Evolutionary conservation across 768 basidiomycete species (phyloP).

Genomic region (Suillus americanus): DNA sequence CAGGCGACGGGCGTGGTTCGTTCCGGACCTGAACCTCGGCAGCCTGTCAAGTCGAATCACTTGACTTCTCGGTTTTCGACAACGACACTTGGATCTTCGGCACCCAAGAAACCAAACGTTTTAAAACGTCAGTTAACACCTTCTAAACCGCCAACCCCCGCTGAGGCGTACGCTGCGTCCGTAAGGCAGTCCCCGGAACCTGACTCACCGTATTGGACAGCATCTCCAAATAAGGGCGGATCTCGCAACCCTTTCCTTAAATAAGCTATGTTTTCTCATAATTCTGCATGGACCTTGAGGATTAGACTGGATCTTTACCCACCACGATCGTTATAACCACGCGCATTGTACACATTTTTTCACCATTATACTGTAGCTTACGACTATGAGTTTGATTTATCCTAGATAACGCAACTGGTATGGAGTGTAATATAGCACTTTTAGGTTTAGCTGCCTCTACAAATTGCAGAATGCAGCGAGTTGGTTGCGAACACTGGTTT

Average conservation of each 20-base stretch:
- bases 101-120: slow-evolving; percentile 30
- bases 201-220: slow-evolving; percentile 43
- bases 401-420: slow-evolving; percentile 16
- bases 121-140: slow-evolving; percentile 26
- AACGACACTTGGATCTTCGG: slow-evolving; percentile 42
- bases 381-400: slow-evolving; percentile 4
- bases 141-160: slow-evolving; percentile 46
- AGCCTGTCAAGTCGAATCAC: slow-evolving; percentile 56
- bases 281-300: slow-evolving; percentile 24
- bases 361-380: slow-evolving; percentile 10
- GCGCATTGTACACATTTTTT: slow-evolving; percentile 18
- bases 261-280: slow-evolving; percentile 25
- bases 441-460: background rate
- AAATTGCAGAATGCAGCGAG: background rate
- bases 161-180: slow-evolving; percentile 57
- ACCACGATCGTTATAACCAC: slow-evolving; percentile 10
- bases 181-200: slow-evolving; percentile 37
- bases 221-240: slow-evolving; percentile 43
- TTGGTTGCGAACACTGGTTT: background rate
- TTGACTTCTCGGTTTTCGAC: slow-evolving; percentile 49
- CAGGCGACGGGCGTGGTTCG: slow-evolving; percentile 65
- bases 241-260: slow-evolving; percentile 56
- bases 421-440: slow-evolving; percentile 27
- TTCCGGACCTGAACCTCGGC: slow-evolving; percentile 67
- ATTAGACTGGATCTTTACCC: slow-evolving; percentile 20